These are phyloP conservation scores for Saposhnikovia divaricata DNA, from an alignment of 129 eudicot species.

Conservation along the genomic window DNA sequence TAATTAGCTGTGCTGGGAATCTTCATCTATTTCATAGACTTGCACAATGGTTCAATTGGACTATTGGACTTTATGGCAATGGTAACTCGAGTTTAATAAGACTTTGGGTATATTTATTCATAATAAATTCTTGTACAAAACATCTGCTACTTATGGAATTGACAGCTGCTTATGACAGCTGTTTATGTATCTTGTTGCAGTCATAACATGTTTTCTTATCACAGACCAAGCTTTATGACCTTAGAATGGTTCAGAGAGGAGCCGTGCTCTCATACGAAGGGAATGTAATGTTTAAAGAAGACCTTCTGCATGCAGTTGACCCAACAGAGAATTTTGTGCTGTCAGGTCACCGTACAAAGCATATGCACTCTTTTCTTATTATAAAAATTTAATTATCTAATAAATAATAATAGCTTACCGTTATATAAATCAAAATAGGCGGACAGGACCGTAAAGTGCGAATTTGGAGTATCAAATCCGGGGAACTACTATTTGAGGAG, in stretches of 20 bases:
- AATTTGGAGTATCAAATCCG: constrained; percentile 70
- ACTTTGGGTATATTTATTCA: too few species aligned
- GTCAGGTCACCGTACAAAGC: constrained; percentile 42
- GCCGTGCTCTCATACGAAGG: constrained; percentile 72
- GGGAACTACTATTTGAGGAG: constrained; percentile 57
- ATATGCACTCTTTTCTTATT: not conserved
- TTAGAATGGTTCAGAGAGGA: constrained; percentile 62
- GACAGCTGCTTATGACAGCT: too few species aligned
- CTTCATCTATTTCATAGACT: too few species aligned
- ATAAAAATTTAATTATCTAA: not conserved
- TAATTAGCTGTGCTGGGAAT: too few species aligned
- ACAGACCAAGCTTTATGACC: constrained; percentile 82
- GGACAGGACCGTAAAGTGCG: constrained; percentile 70
- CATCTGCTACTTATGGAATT: too few species aligned
- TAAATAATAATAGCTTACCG: constrained; percentile 3
- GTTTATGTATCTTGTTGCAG: too few species aligned
- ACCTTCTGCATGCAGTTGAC: constrained; percentile 51
- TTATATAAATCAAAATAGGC: constrained; percentile 27
- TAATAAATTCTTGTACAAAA: too few species aligned
- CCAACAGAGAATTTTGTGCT: constrained; percentile 66
- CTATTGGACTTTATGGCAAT: too few species aligned
- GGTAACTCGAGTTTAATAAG: too few species aligned
- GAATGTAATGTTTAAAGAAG: constrained; percentile 55
- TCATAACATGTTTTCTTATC: not conserved
- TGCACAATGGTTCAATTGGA: too few species aligned